Percentiles rank a stretch among this genome's conserved stretches.
Evolutionary conservation across 2,329 filamentous ascomycete species (phyloP).

Genomic region (Fusarium bactridioides): DNA sequence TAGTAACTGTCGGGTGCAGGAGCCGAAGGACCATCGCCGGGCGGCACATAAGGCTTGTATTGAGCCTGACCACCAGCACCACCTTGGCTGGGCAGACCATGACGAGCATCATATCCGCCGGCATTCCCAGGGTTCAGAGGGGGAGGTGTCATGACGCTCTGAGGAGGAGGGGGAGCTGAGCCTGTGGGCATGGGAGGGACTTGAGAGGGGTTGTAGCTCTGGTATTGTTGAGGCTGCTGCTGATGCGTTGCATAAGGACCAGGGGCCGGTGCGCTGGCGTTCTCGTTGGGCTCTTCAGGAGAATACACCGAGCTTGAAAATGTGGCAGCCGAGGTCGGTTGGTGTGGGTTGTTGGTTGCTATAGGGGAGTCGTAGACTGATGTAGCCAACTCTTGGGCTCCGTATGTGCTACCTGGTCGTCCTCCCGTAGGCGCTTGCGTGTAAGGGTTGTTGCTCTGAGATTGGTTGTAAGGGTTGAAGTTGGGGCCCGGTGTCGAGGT

Average conservation of each 20-base stretch:
- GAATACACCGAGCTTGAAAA: constrained; percentile 59
- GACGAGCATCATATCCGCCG: constrained; percentile 58
- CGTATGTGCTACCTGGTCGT: constrained; percentile 73
- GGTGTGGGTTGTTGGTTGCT: constrained; percentile 56
- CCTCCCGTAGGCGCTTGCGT: constrained; percentile 54
- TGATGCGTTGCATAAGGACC: constrained; percentile 43
- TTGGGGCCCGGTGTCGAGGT: constrained; percentile 59
- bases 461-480: constrained; percentile 55
- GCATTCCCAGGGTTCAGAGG: constrained; percentile 56
- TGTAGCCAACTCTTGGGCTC: constrained; percentile 80
- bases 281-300: constrained; percentile 52
- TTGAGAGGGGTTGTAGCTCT: constrained; percentile 51
- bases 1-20: constrained; percentile 66
- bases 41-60: constrained; percentile 69
- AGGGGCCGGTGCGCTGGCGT: constrained; percentile 42
- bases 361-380: constrained; percentile 80
- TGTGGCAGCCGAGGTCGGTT: constrained; percentile 48
- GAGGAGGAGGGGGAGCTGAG: constrained; percentile 44
- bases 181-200: constrained; percentile 53
- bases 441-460: constrained; percentile 49
- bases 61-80: constrained; percentile 51
- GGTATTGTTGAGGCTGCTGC: constrained; percentile 51
- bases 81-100: constrained; percentile 59
- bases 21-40: constrained; percentile 55
- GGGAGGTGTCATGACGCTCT: constrained; percentile 49